Evolutionary conservation across 1,284 basidiomycete species (phyloP).

Genomic region (Amylostereum areolatum): DNA sequence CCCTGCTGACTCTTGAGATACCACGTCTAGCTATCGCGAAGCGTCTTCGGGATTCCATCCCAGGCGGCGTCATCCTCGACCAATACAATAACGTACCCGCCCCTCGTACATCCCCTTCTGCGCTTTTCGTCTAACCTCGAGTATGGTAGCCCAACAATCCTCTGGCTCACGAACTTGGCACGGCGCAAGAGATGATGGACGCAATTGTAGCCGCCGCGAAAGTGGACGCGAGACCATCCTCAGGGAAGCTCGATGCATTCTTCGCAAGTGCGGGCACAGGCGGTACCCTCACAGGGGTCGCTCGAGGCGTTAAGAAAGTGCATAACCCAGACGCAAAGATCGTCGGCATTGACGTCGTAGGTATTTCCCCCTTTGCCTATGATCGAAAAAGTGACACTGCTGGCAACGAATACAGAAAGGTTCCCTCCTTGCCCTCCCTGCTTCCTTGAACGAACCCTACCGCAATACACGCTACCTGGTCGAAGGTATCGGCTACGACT

Average conservation of each 20-base stretch:
- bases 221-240: conserved; percentile 47
- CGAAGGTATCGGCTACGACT: conserved; percentile 94
- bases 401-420: conserved; percentile 48
- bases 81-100: conserved; percentile 71
- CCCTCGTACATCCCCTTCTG: neutral
- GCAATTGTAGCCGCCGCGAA: conserved; percentile 58
- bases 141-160: conserved; percentile 69
- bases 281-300: conserved; percentile 88
- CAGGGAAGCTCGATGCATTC: conserved; percentile 73
- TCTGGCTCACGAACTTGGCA: conserved; percentile 79
- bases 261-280: conserved; percentile 90
- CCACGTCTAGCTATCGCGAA: conserved; percentile 65
- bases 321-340: conserved; percentile 67
- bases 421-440: conserved; percentile 78
- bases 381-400: too few relatives aligned
- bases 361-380: conserved; percentile 17
- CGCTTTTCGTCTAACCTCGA: conserved; percentile 1
- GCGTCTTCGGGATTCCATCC: conserved; percentile 72
- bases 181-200: conserved; percentile 84
- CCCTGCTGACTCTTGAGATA: conserved; percentile 54
- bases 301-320: conserved; percentile 72
- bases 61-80: conserved; percentile 84
- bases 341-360: conserved; percentile 84
- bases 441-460: conserved; percentile 36
- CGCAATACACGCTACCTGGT: conserved; percentile 68